Evolutionary conservation across 805 yeast genomes (phyloP), one percentile per base, ranked within the genome.

Genomic region (Candida ulmi): DNA sequence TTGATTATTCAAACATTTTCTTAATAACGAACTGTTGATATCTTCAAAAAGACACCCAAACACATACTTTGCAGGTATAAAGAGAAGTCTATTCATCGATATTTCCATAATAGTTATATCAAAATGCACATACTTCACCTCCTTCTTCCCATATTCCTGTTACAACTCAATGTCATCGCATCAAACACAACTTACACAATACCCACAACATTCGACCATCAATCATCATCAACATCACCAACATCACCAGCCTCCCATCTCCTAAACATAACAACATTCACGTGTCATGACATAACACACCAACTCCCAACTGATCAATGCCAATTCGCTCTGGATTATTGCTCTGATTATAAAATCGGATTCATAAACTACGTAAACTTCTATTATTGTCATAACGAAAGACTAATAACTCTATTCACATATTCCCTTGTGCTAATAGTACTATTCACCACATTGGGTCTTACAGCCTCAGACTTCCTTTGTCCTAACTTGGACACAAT

Each of bases 391-490:
- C 41, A 44, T 16, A 24, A 31, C 8, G 26, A 17, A 1, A 28
- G 43, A 8, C 2, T 35, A 2, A 13, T 38, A 9, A 42, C 42
- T 4, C 18, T 48, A 13, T 11, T 43, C 2, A 15, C 36, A 1
- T 47, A 45, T 18, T 5, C 35, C 1, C 11, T 39, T 11, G 33
- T 41, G 4, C 38, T 65, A 8, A 36, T 69, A 1, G 48, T 71
- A 2, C 60, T 81, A 15, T 88, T 90, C 54, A 66, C 79, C 17
- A 65, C 81, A 0, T 66, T 91, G 39, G 96, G 96, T 0, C 60
- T 83, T 15, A 77, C 95, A 2, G 95, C 97, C 1, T 80, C 91
- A 3, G 93, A 86, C 57, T 86, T 73, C 53, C 59, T 91, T 40
- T 82, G 95, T 31, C 95, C 96, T 1, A 88, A 87, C 45, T 62